Evolutionary conservation across 1,284 basidiomycete genomes (phyloP).

Genomic region (Puccinia polysora): DNA sequence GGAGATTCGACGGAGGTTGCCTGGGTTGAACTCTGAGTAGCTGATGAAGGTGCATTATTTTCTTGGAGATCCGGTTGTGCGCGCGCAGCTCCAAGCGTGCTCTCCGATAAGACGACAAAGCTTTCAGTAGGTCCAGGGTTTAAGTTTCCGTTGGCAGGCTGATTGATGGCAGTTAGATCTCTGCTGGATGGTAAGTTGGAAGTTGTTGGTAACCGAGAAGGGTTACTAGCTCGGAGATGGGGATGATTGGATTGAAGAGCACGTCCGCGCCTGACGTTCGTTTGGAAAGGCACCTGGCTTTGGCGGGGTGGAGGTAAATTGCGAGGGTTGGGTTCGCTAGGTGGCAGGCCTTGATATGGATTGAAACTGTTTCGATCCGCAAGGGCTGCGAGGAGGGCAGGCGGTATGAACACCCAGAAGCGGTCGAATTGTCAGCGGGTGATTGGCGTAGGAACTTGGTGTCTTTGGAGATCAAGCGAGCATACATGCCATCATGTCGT

Average conservation of each 20-base stretch:
- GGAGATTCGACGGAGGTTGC: background rate
- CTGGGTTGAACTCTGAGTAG: background rate
- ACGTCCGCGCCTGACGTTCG: slow-evolving; percentile 1
- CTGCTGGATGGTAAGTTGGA: background rate
- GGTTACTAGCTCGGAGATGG: background rate
- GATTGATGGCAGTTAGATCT: background rate
- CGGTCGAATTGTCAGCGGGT: background rate
- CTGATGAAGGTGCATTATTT: background rate
- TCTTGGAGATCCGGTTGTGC: slow-evolving; percentile 10
- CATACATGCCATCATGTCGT: slow-evolving; percentile 67
- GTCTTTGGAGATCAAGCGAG: background rate
- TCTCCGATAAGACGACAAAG: slow-evolving; percentile 40
- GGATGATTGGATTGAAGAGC: slow-evolving; percentile 1
- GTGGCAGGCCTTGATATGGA: slow-evolving; percentile 1
- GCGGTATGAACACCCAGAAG: background rate
- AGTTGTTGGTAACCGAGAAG: background rate
- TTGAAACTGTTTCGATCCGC: slow-evolving; percentile 20
- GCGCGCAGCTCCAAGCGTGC: slow-evolving; percentile 32
- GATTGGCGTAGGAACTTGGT: background rate
- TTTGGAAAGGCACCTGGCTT: background rate
- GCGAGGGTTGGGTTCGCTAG: background rate
- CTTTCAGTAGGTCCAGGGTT: slow-evolving; percentile 35
- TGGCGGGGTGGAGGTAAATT: slow-evolving; percentile 12
- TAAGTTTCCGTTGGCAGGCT: background rate
- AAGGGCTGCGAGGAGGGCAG: slow-evolving; percentile 4